phyloP scores from a whole-genome alignment of 2,329 filamentous ascomycete species.

The Penicillium sp. region DNA sequence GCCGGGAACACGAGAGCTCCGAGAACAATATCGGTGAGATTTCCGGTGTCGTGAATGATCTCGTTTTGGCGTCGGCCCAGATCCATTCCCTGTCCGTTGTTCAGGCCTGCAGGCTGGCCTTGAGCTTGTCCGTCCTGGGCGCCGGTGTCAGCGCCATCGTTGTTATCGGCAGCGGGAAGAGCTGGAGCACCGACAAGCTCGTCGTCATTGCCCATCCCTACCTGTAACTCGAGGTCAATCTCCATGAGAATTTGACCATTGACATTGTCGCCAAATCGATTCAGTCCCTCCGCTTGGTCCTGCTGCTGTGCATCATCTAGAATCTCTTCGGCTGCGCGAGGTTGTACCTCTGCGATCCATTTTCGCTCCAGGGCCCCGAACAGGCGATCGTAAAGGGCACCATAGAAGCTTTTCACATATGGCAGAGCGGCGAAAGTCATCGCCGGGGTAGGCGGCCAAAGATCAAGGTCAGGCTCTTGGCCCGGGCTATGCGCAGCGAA shows the following conservation, averaged over 20 bases:
- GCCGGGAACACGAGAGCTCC: slow-evolving; percentile 77
- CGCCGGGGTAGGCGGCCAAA: slow-evolving; percentile 66
- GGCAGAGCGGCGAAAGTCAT: slow-evolving; percentile 66
- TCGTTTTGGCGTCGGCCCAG: slow-evolving; percentile 46
- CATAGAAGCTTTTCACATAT: slow-evolving; percentile 64
- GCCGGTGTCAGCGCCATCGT: slow-evolving; percentile 26
- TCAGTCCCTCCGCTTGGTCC: slow-evolving; percentile 33
- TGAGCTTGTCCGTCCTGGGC: slow-evolving; percentile 27
- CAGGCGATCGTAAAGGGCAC: slow-evolving; percentile 59
- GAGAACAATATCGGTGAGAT: slow-evolving; percentile 60
- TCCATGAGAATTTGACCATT: slow-evolving; percentile 50
- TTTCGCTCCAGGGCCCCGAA: slow-evolving; percentile 59
- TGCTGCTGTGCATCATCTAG: slow-evolving; percentile 36
- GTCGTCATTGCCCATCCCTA: slow-evolving; percentile 49
- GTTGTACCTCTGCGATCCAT: slow-evolving; percentile 64
- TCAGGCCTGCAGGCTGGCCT: slow-evolving; percentile 20
- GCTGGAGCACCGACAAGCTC: slow-evolving; percentile 35
- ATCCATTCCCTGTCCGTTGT: slow-evolving; percentile 25
- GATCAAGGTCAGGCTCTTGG: slow-evolving; percentile 51
- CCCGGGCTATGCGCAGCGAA: slow-evolving; percentile 49
- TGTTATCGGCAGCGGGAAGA: slow-evolving; percentile 23
- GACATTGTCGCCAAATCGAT: slow-evolving; percentile 27
- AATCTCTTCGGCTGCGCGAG: slow-evolving; percentile 48
- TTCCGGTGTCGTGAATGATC: slow-evolving; percentile 54
- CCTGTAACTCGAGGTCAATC: slow-evolving; percentile 52